phyloP scores from a whole-genome alignment of 2,329 filamentous ascomycete genomes.

The Aspergillus bombycis region DNA sequence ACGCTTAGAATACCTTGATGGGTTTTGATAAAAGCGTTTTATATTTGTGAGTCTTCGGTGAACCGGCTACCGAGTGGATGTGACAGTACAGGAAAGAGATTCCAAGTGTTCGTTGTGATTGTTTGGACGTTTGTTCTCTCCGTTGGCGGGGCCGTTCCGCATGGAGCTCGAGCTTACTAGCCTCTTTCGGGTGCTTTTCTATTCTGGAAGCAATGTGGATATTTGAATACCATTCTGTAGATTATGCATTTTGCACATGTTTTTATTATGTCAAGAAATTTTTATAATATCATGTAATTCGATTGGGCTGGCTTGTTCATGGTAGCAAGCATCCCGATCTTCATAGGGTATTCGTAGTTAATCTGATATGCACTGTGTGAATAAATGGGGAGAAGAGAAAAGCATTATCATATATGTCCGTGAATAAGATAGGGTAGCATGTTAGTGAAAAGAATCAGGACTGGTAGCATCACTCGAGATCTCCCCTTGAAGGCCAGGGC shows the following conservation, averaged over 20 bases:
- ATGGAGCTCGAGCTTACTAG: not conserved
- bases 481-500: not conserved
- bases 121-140: slow-evolving; percentile 4
- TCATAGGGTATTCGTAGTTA: not conserved
- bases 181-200: not conserved
- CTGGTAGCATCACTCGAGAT: not conserved
- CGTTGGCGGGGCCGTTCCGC: slow-evolving; percentile 12
- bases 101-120: not conserved
- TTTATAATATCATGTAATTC: not conserved
- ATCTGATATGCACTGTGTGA: not conserved
- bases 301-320: not conserved
- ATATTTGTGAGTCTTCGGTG: not conserved
- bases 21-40: not conserved
- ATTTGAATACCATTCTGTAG: not conserved
- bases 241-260: not conserved
- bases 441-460: not conserved
- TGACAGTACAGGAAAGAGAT: not conserved
- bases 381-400: not conserved
- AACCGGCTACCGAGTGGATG: not conserved
- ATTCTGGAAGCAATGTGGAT: not conserved
- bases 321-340: not conserved
- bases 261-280: not conserved
- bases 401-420: not conserved
- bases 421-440: not conserved
- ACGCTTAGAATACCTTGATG: not conserved